Percentiles rank a stretch among this genome's conserved stretches.
phyloP scores from a whole-genome alignment of 345 rosid species.

The Eucalyptus cladocalyx region DNA sequence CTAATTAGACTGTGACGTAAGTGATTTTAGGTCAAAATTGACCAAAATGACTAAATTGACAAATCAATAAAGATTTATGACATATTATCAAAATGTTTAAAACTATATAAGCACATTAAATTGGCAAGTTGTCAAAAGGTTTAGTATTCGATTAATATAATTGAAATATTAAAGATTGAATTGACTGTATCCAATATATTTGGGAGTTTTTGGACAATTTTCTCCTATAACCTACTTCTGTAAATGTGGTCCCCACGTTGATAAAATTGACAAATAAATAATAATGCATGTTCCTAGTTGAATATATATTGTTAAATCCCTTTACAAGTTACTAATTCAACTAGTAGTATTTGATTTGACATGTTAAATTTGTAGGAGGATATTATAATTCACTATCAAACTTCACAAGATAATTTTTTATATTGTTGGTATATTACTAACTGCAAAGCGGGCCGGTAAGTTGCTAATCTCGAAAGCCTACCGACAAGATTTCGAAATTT shows the following conservation, averaged over 20 bases:
- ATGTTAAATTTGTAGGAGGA: not conserved
- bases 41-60: not conserved
- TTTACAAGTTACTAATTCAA: not conserved
- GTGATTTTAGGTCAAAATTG: not conserved
- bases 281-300: not conserved
- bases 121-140: not conserved
- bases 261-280: not conserved
- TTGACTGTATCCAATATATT: rapidly evolving
- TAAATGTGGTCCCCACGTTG: not conserved
- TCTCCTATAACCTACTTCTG: not conserved
- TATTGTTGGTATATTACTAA: not conserved
- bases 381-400: not conserved
- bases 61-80: not conserved
- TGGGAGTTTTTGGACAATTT: not conserved
- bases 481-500: not conserved
- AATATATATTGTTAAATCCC: not conserved
- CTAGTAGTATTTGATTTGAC: not conserved
- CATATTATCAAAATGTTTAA: not conserved
- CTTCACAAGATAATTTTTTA: not conserved
- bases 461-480: not conserved
- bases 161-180: rapidly evolving
- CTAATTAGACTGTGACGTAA: rapidly evolving
- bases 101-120: no score
- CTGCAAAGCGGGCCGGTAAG: not conserved
- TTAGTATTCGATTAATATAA: not conserved